Base-by-base conservation (phyloP, 1,284 basidiomycete species). In the Wallemia mellicola region DNA sequence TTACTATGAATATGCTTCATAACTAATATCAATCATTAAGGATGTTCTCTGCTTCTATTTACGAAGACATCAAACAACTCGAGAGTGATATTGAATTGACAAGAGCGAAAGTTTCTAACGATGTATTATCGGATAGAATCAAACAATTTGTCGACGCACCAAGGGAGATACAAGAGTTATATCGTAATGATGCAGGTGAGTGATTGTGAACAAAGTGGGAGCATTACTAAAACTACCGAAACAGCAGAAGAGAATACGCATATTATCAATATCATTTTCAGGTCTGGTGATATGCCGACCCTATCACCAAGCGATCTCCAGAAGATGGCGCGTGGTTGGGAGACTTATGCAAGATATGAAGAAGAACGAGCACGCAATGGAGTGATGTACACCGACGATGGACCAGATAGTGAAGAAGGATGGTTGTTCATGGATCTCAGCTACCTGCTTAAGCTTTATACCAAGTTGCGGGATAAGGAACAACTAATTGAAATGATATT, bases 401-500 rank as follows among this genome's bases (percentile, higher is more conserved):
- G n/a, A n/a, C n/a, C n/a, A n/a, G n/a, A n/a, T n/a, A n/a, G n/a
- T n/a, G n/a, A n/a, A n/a, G n/a, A n/a, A n/a, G n/a, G n/a, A n/a
- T n/a, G n/a, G n/a, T n/a, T 95, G 28, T 86, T 85, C 64, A 89
- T 95, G 68, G 91, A 95, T 69, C 71, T 94, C 56, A 79, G 77
- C 63, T 74, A 92, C 27, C 75, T 92, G 38, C 75, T 82, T 28
- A 79, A 82, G 67, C 70, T 94, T 24, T 83, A 87, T 67, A 77
- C 80, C 38, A 75, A 81, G 58, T 74, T 95, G 59, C 75, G 82
- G 63, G 94, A 96, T 69, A 81, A 88, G 65, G 87, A 98, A 68
- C 85, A 92, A 69, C 67, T 99, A 64, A 83, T 98, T 64, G 85
- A 82, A 59, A 74, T 99, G 57, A 84, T 99, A 59, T 96, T 95